Conservation (phyloP, 2,329 filamentous ascomycete genomes). For the Orbilia javanica region DNA sequence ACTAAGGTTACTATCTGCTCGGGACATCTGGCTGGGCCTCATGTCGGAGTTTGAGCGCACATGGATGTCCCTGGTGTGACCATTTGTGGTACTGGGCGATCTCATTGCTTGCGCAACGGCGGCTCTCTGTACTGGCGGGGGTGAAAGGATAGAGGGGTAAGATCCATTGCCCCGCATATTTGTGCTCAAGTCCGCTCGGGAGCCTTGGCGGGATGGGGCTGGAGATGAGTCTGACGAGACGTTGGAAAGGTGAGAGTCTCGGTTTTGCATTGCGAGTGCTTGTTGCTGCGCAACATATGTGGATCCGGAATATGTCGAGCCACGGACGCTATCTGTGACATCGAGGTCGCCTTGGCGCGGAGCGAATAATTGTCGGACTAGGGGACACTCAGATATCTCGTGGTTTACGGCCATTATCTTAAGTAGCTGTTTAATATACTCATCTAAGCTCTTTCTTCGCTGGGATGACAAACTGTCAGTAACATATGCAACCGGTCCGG, state of each 20-base stretch:
- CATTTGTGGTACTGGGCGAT: conserved; percentile 60
- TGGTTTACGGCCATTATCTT: conserved; percentile 84
- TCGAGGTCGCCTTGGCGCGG: conserved; percentile 93
- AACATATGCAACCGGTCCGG: conserved; percentile 95
- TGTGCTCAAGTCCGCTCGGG: conserved; percentile 73
- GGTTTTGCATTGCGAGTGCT: conserved; percentile 67
- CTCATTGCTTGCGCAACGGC: conserved; percentile 59
- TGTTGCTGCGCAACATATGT: conserved; percentile 57
- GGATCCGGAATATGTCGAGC: conserved; percentile 55
- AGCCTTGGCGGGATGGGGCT: conserved; percentile 75
- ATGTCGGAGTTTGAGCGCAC: conserved; percentile 62
- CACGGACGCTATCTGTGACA: conserved; percentile 76
- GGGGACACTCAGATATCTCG: conserved; percentile 84
- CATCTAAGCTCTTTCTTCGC: conserved; percentile 89
- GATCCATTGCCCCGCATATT: conserved; percentile 66
- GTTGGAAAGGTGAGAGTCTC: conserved; percentile 75
- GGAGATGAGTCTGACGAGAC: conserved; percentile 75
- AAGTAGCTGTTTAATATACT: conserved; percentile 79
- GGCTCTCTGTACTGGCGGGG: conserved; percentile 66
- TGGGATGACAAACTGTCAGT: conserved; percentile 98
- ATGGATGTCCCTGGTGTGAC: conserved; percentile 67
- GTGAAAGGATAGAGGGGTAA: conserved; percentile 71
- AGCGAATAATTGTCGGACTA: conserved; percentile 91
- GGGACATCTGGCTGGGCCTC: conserved; percentile 66
- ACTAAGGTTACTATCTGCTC: conserved; percentile 71